These are phyloP conservation scores for Syzygium malaccense DNA, from an alignment of 441 rosid species.

Conservation along the genomic window DNA sequence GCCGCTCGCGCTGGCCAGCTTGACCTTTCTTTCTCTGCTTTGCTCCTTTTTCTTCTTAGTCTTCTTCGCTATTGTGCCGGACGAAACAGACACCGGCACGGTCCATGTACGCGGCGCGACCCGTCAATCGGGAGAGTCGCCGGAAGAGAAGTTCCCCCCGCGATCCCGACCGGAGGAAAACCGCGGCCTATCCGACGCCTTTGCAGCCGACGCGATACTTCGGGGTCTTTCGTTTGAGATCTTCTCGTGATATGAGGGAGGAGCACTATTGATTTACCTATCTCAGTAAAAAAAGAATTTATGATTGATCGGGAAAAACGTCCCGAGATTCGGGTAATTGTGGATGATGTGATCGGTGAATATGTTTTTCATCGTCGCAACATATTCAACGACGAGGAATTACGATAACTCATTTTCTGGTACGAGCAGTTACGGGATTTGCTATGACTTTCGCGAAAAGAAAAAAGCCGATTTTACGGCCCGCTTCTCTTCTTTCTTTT, in stretches of 20 bases:
- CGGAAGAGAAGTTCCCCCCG: neutral
- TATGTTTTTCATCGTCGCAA: neutral
- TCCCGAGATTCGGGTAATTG: rapidly evolving
- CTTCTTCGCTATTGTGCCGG: neutral
- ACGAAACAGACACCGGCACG: neutral
- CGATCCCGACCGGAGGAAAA: neutral
- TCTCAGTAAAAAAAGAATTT: too few species aligned
- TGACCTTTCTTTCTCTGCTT: neutral
- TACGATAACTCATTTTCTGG: rapidly evolving
- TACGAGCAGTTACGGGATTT: neutral
- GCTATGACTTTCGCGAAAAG: rapidly evolving
- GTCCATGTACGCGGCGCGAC: too few species aligned
- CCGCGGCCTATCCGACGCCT: rapidly evolving
- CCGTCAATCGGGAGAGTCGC: neutral
- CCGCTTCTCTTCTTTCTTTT: neutral
- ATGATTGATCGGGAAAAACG: neutral
- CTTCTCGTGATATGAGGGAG: neutral
- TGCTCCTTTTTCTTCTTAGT: too few species aligned
- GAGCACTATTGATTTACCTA: neutral
- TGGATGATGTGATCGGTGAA: rapidly evolving
- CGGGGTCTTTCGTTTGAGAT: rapidly evolving
- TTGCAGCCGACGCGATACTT: neutral
- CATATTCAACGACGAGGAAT: neutral
- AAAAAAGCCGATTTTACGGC: neutral
- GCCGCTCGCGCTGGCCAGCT: neutral